phyloP scores from a whole-genome alignment of 257 asterid species.

The Rhazya stricta region DNA sequence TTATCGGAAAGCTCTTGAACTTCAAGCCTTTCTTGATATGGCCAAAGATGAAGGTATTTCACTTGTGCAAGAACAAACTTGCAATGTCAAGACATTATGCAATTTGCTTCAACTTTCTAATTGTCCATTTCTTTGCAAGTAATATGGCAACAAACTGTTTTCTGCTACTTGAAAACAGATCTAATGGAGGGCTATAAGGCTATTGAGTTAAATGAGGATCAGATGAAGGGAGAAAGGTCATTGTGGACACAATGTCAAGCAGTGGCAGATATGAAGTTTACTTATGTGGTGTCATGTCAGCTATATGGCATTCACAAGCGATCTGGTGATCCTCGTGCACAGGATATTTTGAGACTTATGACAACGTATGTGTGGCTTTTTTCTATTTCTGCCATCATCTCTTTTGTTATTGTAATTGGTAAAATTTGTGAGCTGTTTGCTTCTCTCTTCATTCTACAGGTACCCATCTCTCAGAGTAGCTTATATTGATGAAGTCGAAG shows the following conservation, averaged over 20 bases:
- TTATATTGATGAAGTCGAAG: conserved; percentile 97
- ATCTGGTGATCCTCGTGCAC: conserved; percentile 88
- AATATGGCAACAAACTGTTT: neutral
- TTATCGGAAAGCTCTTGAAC: conserved; percentile 94
- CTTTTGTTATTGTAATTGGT: conserved; percentile 10
- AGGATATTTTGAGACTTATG: conserved; percentile 90
- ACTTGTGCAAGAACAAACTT: conserved; percentile 13
- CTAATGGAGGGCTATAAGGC: conserved; percentile 97
- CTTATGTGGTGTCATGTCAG: conserved; percentile 95
- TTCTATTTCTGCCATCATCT: conserved; percentile 12
- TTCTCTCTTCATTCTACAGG: conserved; percentile 32
- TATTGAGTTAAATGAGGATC: conserved; percentile 91
- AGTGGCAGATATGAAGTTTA: conserved; percentile 97
- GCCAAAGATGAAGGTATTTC: conserved; percentile 90
- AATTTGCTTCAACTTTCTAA: neutral
- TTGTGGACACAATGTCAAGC: conserved; percentile 97
- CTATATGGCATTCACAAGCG: conserved; percentile 87
- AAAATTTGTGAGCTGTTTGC: conserved; percentile 10
- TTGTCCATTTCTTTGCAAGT: neutral
- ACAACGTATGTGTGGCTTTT: conserved; percentile 50
- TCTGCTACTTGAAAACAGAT: conserved; percentile 43
- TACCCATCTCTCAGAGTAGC: conserved; percentile 98
- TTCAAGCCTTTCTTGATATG: conserved; percentile 99
- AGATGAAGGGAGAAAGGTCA: conserved; percentile 93
- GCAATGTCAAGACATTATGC: neutral